A percentile compares a stretch with the other conserved stretches of the same genome.
These are phyloP conservation scores for Knoxdaviesia capensis DNA, from an alignment of 2,329 filamentous ascomycete genomes.

Conservation along the genomic window DNA sequence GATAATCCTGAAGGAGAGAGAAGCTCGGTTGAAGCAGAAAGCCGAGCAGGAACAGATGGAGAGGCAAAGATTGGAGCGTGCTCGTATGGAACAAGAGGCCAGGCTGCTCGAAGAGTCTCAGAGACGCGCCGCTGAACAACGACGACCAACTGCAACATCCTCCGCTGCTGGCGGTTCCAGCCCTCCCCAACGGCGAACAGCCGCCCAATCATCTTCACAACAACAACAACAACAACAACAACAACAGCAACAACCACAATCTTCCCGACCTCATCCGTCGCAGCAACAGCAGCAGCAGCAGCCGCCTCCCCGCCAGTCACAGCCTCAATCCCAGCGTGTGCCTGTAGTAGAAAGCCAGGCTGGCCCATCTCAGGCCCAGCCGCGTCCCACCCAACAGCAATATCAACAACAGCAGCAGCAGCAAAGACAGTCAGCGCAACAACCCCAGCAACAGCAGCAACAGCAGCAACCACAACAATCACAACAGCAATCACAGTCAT, in stretches of 20 bases:
- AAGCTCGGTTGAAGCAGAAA: slow-evolving; percentile 52
- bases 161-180: slow-evolving; percentile 17
- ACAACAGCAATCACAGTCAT: neutral
- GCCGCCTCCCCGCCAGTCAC: slow-evolving; percentile 6
- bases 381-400: slow-evolving; percentile 1
- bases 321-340: slow-evolving; percentile 2
- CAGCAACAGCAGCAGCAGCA: slow-evolving; percentile 2
- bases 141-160: slow-evolving; percentile 35
- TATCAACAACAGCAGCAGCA: slow-evolving; percentile 1
- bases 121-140: slow-evolving; percentile 32
- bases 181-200: slow-evolving; percentile 12
- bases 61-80: slow-evolving; percentile 24
- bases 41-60: slow-evolving; percentile 44
- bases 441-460: slow-evolving; percentile 7
- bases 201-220: slow-evolving; percentile 4
- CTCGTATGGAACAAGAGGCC: slow-evolving; percentile 36
- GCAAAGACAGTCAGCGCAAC: slow-evolving; percentile 5
- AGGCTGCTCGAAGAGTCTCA: slow-evolving; percentile 33
- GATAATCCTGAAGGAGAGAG: slow-evolving; percentile 78
- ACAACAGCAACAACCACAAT: slow-evolving; percentile 6
- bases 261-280: slow-evolving; percentile 1
- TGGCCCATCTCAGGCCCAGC: no score
- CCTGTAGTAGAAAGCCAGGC: no score
- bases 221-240: slow-evolving; percentile 6
- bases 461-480: slow-evolving; percentile 4